phyloP scores from a whole-genome alignment of 257 asterid species.

The Galeopsis tetrahit region DNA sequence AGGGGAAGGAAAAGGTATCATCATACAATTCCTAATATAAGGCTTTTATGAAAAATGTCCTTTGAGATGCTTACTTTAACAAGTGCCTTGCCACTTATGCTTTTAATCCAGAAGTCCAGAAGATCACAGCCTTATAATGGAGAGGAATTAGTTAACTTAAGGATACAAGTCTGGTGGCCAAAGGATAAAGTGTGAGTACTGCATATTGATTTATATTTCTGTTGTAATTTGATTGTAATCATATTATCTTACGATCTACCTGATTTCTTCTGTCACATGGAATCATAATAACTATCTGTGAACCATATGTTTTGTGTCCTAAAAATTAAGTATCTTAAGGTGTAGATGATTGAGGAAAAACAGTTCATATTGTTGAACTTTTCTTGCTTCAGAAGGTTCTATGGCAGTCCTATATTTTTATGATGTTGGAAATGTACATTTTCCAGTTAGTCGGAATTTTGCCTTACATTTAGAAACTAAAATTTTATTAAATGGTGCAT shows the following conservation, averaged over 20 bases:
- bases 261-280: background rate
- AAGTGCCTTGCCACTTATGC: slow-evolving; percentile 25
- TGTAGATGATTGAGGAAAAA: too few species aligned
- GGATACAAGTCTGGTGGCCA: slow-evolving; percentile 68
- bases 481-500: too few species aligned
- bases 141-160: slow-evolving; percentile 38
- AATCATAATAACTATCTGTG: background rate
- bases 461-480: too few species aligned
- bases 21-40: slow-evolving; percentile 1
- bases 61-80: slow-evolving; percentile 30
- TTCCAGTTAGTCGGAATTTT: too few species aligned
- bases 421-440: too few species aligned
- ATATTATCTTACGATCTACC: background rate
- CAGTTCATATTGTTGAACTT: too few species aligned
- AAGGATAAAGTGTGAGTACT: slow-evolving; percentile 54
- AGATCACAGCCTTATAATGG: slow-evolving; percentile 34
- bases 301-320: too few species aligned
- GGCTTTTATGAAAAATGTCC: slow-evolving; percentile 18
- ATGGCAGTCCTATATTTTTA: too few species aligned
- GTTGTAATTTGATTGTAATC: slow-evolving; percentile 7
- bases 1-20: slow-evolving; percentile 44
- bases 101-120: slow-evolving; percentile 41
- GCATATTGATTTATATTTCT: slow-evolving; percentile 17
- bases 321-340: too few species aligned
- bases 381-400: too few species aligned